Percentiles rank a stretch among this genome's conserved stretches.
phyloP scores from a whole-genome alignment of 768 basidiomycete genomes.

The Collybia sordida region DNA sequence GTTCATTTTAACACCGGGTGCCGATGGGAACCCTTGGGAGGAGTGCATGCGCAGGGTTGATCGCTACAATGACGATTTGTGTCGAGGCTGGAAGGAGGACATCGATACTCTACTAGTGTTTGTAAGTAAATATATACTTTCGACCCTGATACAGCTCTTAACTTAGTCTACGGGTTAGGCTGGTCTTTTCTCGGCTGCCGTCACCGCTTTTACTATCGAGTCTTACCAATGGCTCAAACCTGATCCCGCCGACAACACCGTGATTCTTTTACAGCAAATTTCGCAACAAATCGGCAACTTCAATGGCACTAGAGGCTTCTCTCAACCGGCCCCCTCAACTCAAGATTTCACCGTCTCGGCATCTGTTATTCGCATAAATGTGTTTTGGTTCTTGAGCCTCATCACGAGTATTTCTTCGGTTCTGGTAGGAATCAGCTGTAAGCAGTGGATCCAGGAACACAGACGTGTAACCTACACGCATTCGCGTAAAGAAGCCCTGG shows the following conservation, averaged over 20 bases:
- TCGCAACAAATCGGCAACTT: conserved; percentile 2
- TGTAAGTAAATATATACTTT: not conserved
- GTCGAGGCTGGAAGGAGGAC: conserved; percentile 1
- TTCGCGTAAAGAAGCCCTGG: not conserved
- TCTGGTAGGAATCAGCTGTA: too few species aligned
- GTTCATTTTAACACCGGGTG: too few species aligned
- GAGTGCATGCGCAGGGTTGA: not conserved
- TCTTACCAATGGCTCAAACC: conserved; percentile 14
- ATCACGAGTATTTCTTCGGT: too few species aligned
- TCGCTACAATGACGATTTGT: not conserved
- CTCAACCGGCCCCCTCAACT: not conserved
- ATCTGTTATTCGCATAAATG: not conserved
- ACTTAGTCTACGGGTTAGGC: conserved; percentile 6
- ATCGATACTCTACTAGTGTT: not conserved
- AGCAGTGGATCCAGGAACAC: too few species aligned
- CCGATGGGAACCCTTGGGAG: not conserved
- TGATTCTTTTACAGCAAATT: conserved; percentile 6
- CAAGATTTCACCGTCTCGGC: not conserved
- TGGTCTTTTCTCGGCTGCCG: conserved; percentile 17
- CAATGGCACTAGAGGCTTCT: not conserved
- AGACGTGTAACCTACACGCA: not conserved
- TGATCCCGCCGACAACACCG: conserved; percentile 3
- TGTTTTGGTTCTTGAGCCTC: conserved; percentile 8
- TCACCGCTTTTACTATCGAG: conserved; percentile 19
- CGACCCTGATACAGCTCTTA: not conserved